Evolutionary conservation across 352 stramenopile genomes (phyloP).

Genomic region (Elongisporangium anandrum): DNA sequence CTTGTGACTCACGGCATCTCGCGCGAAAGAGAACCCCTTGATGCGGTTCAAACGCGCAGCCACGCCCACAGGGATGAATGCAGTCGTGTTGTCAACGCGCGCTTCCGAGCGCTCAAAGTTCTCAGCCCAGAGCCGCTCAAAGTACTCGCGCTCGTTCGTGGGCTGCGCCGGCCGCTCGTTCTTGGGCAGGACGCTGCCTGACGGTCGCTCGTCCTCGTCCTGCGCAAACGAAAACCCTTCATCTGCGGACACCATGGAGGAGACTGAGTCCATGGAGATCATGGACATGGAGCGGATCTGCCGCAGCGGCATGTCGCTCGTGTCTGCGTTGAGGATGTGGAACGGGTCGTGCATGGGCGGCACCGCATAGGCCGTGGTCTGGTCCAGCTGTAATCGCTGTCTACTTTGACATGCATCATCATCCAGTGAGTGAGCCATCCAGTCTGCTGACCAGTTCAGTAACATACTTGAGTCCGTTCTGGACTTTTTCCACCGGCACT

Average conservation of each 20-base stretch:
- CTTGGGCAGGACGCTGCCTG: conserved; percentile 44
- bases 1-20: conserved; percentile 56
- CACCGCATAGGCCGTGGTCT: conserved; percentile 33
- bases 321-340: conserved; percentile 62
- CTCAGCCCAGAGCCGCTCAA: conserved; percentile 72
- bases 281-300: conserved; percentile 39
- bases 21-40: conserved; percentile 75
- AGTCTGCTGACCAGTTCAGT: neutral
- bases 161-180: conserved; percentile 68
- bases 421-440: neutral
- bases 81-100: conserved; percentile 55
- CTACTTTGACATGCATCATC: conserved; percentile 12
- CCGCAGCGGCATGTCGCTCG: conserved; percentile 13
- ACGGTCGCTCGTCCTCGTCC: conserved; percentile 15
- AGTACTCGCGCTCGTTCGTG: conserved; percentile 75
- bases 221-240: conserved; percentile 49
- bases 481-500: conserved; percentile 56
- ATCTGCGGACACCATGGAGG: conserved; percentile 55
- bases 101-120: conserved; percentile 84
- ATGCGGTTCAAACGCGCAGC: conserved; percentile 73
- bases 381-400: conserved; percentile 46
- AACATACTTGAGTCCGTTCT: conserved; percentile 31
- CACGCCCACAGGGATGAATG: conserved; percentile 61
- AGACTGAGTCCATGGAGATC: conserved; percentile 59
- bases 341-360: conserved; percentile 75